Base-by-base conservation (phyloP, 2,329 filamentous ascomycete genomes). In the Sporothrix dimorphospora region DNA sequence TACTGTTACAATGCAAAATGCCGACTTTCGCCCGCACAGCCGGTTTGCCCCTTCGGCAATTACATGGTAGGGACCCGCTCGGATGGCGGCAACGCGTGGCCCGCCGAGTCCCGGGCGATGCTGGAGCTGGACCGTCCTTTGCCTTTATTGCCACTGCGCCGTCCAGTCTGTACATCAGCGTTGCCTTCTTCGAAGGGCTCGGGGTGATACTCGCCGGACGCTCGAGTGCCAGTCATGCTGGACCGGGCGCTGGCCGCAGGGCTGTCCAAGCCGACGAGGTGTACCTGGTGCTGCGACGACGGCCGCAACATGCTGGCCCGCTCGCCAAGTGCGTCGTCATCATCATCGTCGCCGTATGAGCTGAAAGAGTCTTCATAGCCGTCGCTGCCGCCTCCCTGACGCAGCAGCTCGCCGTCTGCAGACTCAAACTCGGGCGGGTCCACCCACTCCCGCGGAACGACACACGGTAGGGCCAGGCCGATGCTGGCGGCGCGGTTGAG, bases 401-500 rank as follows among this genome's bases (percentile, higher is more conserved):
- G 80, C 71, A 94, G 80, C 73, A 93, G 83, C 78, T 90, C 90
- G 73, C 91, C 92, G 73, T 93, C 91, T 45, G 88, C 89, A 19
- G 87, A 90, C 73, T 93, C 91, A 78, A 89, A 91, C 76, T 94
- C 92, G 1, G 93, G 93, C 67, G 92, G 90, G 61, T 91, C 88
- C 74, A 96, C 89, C 93, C 93, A 96, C 78, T 94, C 92, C 73
- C 87, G 86, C 14, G 93, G 93, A 63, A 97, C 92, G 24, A 97
- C 87, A 79, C 93, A 97, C 16, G 93, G 93, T 47, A 97, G 81
- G 14, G 91, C 91, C 69, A 94, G 87, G 51, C 93, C 93, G 74
- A 97, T 93, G 76, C 88, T 91, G n/a, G 93, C 93, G 1, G 93
- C 93, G 71, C 93, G 88, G 78, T 97, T 97, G 70, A 97, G 83